A percentile compares a stretch with the other conserved stretches of the same genome.
phyloP scores from a whole-genome alignment of 768 basidiomycete species.

The Auriscalpium vulgare region DNA sequence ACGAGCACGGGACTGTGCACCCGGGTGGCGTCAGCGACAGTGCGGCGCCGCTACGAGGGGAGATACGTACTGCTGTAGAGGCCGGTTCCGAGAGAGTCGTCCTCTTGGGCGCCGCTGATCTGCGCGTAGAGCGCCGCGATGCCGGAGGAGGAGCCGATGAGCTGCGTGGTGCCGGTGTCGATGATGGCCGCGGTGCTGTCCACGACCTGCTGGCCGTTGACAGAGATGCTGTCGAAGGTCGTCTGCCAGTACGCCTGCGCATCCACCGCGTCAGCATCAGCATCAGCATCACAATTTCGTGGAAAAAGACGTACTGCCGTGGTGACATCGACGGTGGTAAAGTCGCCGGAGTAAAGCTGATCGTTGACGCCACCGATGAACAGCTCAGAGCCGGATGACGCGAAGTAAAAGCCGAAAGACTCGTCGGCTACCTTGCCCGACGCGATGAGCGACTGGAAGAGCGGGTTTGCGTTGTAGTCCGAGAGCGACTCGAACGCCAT shows the following conservation, averaged over 20 bases:
- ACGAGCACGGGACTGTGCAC: no score
- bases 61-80: no score
- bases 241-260: slow-evolving; percentile 11
- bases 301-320: background rate
- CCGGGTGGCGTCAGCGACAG: no score
- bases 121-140: no score
- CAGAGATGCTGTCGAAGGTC: slow-evolving; percentile 17
- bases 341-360: slow-evolving; percentile 1
- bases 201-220: slow-evolving; percentile 11
- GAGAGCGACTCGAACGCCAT: background rate
- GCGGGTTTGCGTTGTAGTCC: background rate
- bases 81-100: no score
- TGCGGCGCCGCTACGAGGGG: no score
- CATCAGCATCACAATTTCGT: slow-evolving; percentile 11
- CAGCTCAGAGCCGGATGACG: slow-evolving; percentile 1
- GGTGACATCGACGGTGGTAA: slow-evolving; percentile 3
- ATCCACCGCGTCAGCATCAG: slow-evolving; percentile 21
- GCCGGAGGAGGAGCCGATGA: no score
- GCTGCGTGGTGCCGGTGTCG: slow-evolving; percentile 11
- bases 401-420: background rate
- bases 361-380: slow-evolving; percentile 8
- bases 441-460: background rate
- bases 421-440: background rate
- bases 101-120: no score
- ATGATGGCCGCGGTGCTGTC: slow-evolving; percentile 17